Conservation (phyloP, 23 red algal species). For the Chondrus crispus region DNA sequence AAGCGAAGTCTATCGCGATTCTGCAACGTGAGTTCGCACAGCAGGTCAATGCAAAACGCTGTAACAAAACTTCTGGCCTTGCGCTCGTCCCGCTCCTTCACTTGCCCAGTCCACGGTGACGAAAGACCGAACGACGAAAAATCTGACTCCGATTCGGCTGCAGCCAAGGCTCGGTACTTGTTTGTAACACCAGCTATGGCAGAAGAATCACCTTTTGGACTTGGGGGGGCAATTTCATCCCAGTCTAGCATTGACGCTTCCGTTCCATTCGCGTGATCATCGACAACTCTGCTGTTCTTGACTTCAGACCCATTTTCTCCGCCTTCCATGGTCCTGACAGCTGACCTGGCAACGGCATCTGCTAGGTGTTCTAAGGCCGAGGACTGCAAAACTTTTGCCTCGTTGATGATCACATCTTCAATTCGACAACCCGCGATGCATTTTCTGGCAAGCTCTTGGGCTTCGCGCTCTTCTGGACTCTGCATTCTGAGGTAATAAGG, state of each 20-base stretch:
- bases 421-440: slow-evolving; percentile 65
- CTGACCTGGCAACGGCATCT: slow-evolving; percentile 34
- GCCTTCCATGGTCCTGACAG: slow-evolving; percentile 6
- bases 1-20: slow-evolving; percentile 72
- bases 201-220: slow-evolving; percentile 37
- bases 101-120: slow-evolving; percentile 20
- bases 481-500: slow-evolving; percentile 42
- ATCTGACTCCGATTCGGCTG: slow-evolving; percentile 14
- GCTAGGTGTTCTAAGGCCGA: slow-evolving; percentile 41
- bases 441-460: slow-evolving; percentile 70
- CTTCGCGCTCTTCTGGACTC: slow-evolving; percentile 64
- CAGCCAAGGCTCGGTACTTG: background rate
- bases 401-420: slow-evolving; percentile 74
- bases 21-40: slow-evolving; percentile 72
- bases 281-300: background rate
- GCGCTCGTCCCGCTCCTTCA: slow-evolving; percentile 53
- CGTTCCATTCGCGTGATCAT: background rate
- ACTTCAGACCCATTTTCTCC: background rate
- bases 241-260: slow-evolving; percentile 23
- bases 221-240: slow-evolving; percentile 42
- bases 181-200: slow-evolving; percentile 12
- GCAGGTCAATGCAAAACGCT: slow-evolving; percentile 74
- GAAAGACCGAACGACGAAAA: slow-evolving; percentile 33
- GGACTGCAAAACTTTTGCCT: slow-evolving; percentile 71
- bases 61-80: slow-evolving; percentile 61